Conservation (phyloP, 2,329 filamentous ascomycete genomes). For the Colletotrichum echinochloae region DNA sequence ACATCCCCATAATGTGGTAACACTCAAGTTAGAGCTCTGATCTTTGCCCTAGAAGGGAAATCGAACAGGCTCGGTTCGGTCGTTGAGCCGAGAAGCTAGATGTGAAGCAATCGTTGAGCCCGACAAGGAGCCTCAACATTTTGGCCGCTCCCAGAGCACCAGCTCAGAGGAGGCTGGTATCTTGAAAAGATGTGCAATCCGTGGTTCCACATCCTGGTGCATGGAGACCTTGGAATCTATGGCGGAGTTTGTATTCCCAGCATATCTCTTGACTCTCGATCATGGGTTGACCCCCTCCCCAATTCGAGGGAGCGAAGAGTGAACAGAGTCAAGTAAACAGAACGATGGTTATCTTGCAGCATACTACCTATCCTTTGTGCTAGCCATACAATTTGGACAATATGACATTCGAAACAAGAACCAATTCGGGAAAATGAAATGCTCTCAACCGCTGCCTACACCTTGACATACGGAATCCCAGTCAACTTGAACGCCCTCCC, state of each 20-base stretch:
- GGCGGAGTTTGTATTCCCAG: not conserved
- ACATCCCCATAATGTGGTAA: not conserved
- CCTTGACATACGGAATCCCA: constrained; percentile 58
- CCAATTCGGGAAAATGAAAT: not conserved
- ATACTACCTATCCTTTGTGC: not conserved
- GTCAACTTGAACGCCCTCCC: constrained; percentile 59
- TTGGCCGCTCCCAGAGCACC: not conserved
- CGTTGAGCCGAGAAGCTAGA: not conserved
- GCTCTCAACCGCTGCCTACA: not conserved
- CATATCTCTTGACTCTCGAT: too few relatives aligned
- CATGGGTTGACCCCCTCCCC: not conserved
- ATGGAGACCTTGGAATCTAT: not conserved
- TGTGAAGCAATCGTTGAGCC: not conserved
- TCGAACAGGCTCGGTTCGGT: not conserved
- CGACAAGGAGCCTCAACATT: too few relatives aligned
- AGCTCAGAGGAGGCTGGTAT: not conserved
- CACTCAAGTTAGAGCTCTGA: not conserved
- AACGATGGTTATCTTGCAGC: too few relatives aligned
- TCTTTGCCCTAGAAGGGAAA: not conserved
- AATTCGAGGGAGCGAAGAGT: not conserved
- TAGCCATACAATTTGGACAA: not conserved
- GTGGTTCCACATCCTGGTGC: not conserved
- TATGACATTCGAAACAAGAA: not conserved
- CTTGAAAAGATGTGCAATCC: too few relatives aligned
- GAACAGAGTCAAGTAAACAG: not conserved